These are phyloP conservation scores for Phyllosticta citribraziliensis DNA, from an alignment of 2,329 filamentous ascomycete species.

Conservation along the genomic window DNA sequence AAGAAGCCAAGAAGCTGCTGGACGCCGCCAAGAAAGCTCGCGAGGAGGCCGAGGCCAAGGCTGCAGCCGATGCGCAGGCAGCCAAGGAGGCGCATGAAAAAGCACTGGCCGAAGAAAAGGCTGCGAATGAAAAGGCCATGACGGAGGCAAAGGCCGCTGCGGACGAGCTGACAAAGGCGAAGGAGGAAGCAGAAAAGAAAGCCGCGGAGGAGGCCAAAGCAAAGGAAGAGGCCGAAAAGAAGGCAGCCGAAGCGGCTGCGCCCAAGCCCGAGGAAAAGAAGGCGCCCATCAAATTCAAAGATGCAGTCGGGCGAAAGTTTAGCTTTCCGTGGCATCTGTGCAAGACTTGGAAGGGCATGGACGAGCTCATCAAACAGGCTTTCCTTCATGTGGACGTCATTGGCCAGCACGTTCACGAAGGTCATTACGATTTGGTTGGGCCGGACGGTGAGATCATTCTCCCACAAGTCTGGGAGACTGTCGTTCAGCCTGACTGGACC, in stretches of 20 bases:
- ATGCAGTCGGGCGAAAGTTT: conserved; percentile 84
- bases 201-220: conserved; percentile 36
- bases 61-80: conserved; percentile 22
- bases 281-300: conserved; percentile 78
- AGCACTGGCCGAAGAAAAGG: conserved; percentile 17
- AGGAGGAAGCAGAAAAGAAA: conserved; percentile 40
- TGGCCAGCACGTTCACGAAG: conserved; percentile 35
- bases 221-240: conserved; percentile 33
- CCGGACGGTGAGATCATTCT: conserved; percentile 41
- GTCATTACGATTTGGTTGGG: conserved; percentile 39
- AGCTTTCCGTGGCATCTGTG: conserved; percentile 84
- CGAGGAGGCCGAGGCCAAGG: conserved; percentile 22
- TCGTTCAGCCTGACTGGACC: conserved; percentile 38
- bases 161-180: conserved; percentile 46
- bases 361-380: conserved; percentile 39
- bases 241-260: conserved; percentile 28
- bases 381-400: conserved; percentile 39
- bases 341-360: conserved; percentile 60
- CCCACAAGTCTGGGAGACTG: conserved; percentile 39
- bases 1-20: conserved; percentile 20
- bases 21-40: conserved; percentile 23
- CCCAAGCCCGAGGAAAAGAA: conserved; percentile 49
- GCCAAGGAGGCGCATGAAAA: conserved; percentile 19
- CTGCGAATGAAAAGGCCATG: conserved; percentile 24
- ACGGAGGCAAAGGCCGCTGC: conserved; percentile 38